Conservation (phyloP, 2,329 filamentous ascomycete genomes). For the Aspergillus viridinutans region DNA sequence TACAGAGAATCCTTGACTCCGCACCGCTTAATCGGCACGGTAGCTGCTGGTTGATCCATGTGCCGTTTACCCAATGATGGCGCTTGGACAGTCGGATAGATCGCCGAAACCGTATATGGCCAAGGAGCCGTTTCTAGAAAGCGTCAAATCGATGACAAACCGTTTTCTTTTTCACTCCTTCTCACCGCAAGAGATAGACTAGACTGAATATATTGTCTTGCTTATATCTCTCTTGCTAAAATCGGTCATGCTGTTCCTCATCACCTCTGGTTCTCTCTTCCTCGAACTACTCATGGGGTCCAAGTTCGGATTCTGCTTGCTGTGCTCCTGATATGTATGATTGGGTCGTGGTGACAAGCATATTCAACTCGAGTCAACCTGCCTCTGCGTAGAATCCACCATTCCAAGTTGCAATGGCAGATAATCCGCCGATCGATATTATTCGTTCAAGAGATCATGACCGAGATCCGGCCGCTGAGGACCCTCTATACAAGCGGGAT, state of each 20-base stretch:
- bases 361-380: background rate
- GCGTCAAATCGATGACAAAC: slow-evolving; percentile 9
- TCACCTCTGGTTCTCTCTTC: background rate
- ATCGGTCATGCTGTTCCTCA: background rate
- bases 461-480: background rate
- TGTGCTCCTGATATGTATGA: background rate
- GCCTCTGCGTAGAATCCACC: background rate
- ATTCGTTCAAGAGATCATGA: slow-evolving; percentile 20
- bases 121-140: slow-evolving; percentile 5
- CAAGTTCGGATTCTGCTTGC: background rate
- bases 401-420: slow-evolving; percentile 21
- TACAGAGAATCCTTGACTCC: background rate
- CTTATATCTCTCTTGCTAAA: background rate
- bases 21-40: background rate
- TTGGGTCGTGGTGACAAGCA: background rate
- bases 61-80: slow-evolving; percentile 8
- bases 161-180: background rate
- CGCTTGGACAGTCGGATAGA: slow-evolving; percentile 5
- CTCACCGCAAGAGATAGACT: background rate
- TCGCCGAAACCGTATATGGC: slow-evolving; percentile 10
- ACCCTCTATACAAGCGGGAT: slow-evolving; percentile 5
- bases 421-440: slow-evolving; percentile 29
- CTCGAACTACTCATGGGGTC: background rate
- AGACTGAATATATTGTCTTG: background rate
- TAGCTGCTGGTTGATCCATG: background rate